These are phyloP conservation scores for Liquidambar formosana DNA, from an alignment of 164 flowering plant species.

Conservation along the genomic window DNA sequence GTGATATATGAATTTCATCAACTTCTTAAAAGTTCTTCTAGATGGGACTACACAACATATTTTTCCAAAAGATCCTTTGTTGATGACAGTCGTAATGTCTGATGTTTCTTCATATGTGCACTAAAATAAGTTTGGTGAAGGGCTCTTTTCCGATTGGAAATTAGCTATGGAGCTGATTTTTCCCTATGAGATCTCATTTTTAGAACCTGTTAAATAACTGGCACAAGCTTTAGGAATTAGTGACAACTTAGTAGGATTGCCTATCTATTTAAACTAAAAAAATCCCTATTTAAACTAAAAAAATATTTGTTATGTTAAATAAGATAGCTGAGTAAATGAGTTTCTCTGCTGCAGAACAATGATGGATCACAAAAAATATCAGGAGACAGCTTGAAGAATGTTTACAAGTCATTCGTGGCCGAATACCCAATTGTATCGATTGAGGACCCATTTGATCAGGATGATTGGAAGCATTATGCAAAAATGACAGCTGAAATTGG, in stretches of 20 bases:
- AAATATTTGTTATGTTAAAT: not conserved
- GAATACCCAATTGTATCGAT: constrained; percentile 90
- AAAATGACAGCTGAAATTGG: constrained; percentile 73
- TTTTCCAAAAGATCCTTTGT: not conserved
- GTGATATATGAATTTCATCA: constrained; percentile 21
- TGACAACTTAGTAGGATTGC: not conserved
- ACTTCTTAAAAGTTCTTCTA: too few species aligned
- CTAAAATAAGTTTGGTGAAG: too few species aligned
- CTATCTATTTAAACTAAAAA: not conserved
- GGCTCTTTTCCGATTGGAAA: too few species aligned
- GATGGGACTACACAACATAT: too few species aligned
- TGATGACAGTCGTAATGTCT: not conserved
- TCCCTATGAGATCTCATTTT: too few species aligned
- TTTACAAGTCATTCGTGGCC: constrained; percentile 76
- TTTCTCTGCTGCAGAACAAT: constrained; percentile 54
- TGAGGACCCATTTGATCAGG: constrained; percentile 95
- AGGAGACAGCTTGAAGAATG: constrained; percentile 69
- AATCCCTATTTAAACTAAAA: too few species aligned
- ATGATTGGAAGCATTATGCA: constrained; percentile 86
- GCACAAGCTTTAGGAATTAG: too few species aligned
- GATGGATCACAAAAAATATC: constrained; percentile 84
- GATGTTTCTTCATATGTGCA: too few species aligned
- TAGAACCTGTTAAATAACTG: too few species aligned
- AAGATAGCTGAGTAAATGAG: not conserved
- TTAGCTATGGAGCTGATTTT: too few species aligned